phyloP scores from a whole-genome alignment of 1,284 basidiomycete species.

The Porodaedalea pini region DNA sequence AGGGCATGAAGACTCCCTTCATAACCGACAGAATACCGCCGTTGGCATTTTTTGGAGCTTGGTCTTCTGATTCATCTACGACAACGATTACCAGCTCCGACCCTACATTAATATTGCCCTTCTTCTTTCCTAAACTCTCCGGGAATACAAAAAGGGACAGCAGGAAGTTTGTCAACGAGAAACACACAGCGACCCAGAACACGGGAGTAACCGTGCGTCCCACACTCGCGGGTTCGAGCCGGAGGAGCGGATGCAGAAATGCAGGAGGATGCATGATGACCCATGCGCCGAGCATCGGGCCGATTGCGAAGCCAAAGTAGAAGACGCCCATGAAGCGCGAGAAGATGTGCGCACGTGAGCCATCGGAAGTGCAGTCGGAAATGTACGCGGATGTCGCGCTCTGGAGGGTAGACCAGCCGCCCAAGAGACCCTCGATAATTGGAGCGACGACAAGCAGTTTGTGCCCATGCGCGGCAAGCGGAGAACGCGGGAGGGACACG shows the following conservation, averaged over 20 bases:
- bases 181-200: conserved; percentile 55
- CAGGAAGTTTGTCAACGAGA: conserved; percentile 46
- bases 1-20: conserved; percentile 42
- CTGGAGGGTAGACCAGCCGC: conserved; percentile 81
- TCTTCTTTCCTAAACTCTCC: conserved; percentile 55
- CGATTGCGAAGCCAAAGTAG: conserved; percentile 68
- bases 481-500: conserved; percentile 65
- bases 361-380: conserved; percentile 81
- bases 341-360: conserved; percentile 78
- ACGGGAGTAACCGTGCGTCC: conserved; percentile 45
- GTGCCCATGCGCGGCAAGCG: conserved; percentile 63
- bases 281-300: conserved; percentile 70
- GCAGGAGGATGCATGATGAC: conserved; percentile 53
- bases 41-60: conserved; percentile 24
- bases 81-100: conserved; percentile 28
- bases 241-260: conserved; percentile 34
- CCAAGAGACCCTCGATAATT: conserved; percentile 77
- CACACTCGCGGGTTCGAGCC: conserved; percentile 24
- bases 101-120: conserved; percentile 32
- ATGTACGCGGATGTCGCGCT: conserved; percentile 78
- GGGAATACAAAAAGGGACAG: conserved; percentile 59
- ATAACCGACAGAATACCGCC: conserved; percentile 27
- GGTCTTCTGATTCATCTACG: conserved; percentile 23
- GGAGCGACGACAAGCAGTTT: conserved; percentile 80
- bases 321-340: conserved; percentile 72